Conservation (phyloP, 2,329 filamentous ascomycete genomes). For the Fusarium phyllophilum region DNA sequence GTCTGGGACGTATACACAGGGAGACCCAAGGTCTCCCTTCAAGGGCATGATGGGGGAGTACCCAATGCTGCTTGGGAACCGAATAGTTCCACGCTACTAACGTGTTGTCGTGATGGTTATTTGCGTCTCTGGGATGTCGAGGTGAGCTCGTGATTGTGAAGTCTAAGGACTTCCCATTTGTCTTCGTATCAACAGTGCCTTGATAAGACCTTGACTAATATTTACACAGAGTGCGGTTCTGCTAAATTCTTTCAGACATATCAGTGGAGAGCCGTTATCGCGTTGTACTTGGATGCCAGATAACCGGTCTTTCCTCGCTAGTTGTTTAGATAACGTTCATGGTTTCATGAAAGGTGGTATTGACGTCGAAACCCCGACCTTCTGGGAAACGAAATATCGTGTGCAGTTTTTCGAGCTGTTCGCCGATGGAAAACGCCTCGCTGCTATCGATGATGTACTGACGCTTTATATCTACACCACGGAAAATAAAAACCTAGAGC, state of each 20-base stretch:
- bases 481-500: background rate
- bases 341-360: background rate
- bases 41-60: background rate
- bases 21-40: background rate
- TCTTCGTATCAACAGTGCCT: background rate
- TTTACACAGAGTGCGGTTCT: background rate
- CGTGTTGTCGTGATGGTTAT: background rate
- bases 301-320: background rate
- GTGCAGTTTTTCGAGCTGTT: background rate
- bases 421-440: background rate
- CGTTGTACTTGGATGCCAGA: background rate
- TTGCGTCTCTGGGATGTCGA: background rate
- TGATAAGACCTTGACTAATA: background rate
- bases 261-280: background rate
- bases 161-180: rapidly evolving
- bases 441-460: background rate
- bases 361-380: background rate
- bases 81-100: background rate
- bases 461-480: background rate
- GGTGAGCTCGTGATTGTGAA: background rate
- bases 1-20: background rate
- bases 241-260: background rate
- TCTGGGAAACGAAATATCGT: background rate
- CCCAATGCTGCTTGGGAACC: background rate
- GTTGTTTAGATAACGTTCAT: background rate